A percentile compares a stretch with the other conserved stretches of the same genome.
Conservation (phyloP, 208 protist genomes). For the Hexamita inflata region DNA sequence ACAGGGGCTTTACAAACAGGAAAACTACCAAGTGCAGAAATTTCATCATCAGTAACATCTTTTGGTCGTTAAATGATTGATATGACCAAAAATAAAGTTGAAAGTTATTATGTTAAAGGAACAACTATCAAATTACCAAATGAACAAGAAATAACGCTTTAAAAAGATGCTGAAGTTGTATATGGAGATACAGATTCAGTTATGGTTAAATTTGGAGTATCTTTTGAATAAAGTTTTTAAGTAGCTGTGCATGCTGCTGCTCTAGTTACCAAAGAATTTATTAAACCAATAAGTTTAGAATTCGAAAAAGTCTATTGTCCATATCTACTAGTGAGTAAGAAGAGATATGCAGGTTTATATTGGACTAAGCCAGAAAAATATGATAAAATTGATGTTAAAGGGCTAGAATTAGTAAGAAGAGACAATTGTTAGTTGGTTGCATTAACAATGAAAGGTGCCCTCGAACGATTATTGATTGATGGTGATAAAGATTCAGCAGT, state of each 20-base stretch:
- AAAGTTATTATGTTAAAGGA: neutral
- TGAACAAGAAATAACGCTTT: neutral
- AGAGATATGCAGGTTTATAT: conserved; percentile 92
- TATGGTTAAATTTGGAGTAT: conserved; percentile 85
- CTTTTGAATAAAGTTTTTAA: conserved; percentile 45
- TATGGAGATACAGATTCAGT: conserved; percentile 54
- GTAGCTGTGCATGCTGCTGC: conserved; percentile 69
- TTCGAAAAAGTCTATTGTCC: conserved; percentile 98
- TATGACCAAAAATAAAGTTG: neutral
- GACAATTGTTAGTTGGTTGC: conserved; percentile 89
- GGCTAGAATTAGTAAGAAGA: conserved; percentile 74
- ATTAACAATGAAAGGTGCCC: conserved; percentile 57
- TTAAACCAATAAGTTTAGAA: conserved; percentile 84
- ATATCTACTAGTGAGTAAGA: conserved; percentile 98
- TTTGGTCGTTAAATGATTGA: conserved; percentile 62
- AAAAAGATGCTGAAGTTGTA: neutral
- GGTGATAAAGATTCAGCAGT: conserved; percentile 48
- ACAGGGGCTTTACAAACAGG: conserved; percentile 80
- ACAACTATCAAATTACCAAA: neutral
- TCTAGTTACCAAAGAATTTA: conserved; percentile 63
- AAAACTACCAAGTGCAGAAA: conserved; percentile 82
- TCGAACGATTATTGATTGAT: conserved; percentile 50
- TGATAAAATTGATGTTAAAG: conserved; percentile 90
- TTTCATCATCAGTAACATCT: conserved; percentile 74
- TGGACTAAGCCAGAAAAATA: conserved; percentile 74